Evolutionary conservation across 2,329 filamentous ascomycete species (phyloP).

Genomic region (Penicillium sclerotigenum): DNA sequence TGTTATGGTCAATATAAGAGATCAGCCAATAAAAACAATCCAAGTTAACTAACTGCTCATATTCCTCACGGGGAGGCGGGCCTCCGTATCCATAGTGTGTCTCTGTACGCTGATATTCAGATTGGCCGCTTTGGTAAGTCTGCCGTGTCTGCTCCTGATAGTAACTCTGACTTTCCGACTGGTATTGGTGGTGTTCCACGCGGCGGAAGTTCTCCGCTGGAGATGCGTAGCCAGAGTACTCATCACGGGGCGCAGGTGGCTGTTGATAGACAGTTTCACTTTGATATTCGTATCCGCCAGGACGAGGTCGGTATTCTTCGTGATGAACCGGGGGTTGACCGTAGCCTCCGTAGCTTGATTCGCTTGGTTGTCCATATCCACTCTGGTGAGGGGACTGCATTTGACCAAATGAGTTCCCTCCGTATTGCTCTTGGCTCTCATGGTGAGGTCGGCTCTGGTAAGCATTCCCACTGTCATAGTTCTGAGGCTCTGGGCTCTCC

Average conservation of each 20-base stretch:
- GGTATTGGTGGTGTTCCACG: conserved; percentile 18
- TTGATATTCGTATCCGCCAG: conserved; percentile 17
- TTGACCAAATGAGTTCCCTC: conserved; percentile 13
- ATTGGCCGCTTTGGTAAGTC: conserved; percentile 12
- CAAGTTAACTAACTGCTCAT: conserved; percentile 23
- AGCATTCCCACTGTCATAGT: conserved; percentile 7
- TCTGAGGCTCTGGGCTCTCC: conserved; percentile 11
- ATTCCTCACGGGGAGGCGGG: conserved; percentile 10
- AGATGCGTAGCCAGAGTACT: conserved; percentile 10
- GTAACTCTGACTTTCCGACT: conserved; percentile 12
- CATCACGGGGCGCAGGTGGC: conserved; percentile 9
- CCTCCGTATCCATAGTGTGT: conserved; percentile 19
- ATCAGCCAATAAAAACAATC: conserved; percentile 9
- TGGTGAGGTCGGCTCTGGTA: conserved; percentile 6
- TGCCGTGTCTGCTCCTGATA: conserved; percentile 21
- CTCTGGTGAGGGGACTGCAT: background rate
- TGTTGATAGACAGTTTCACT: conserved; percentile 19
- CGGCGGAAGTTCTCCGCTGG: conserved; percentile 13
- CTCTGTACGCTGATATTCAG: conserved; percentile 19
- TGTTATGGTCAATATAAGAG: conserved; percentile 1
- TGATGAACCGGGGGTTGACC: conserved; percentile 8
- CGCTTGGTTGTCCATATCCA: conserved; percentile 16
- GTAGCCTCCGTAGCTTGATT: conserved; percentile 21
- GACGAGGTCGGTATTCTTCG: conserved; percentile 10
- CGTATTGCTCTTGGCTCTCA: conserved; percentile 13